These are phyloP conservation scores for Sporothrix phasma DNA, from an alignment of 2,329 filamentous ascomycete genomes.

Conservation along the genomic window DNA sequence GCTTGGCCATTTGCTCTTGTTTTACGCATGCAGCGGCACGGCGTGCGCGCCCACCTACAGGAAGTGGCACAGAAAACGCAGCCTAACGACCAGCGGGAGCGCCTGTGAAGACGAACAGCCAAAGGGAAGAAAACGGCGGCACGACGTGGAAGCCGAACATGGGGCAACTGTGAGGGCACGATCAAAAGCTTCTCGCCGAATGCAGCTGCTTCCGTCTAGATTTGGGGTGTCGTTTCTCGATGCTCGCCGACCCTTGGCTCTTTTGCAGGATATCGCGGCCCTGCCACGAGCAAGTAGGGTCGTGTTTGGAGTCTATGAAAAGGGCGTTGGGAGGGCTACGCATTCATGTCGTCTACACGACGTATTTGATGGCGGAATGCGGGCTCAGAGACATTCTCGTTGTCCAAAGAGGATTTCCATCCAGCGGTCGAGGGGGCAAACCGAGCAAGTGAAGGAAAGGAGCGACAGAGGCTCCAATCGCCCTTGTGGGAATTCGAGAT, in stretches of 20 bases:
- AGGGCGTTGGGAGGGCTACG: neutral
- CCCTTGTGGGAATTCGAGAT: constrained; percentile 1
- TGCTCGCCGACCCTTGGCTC: neutral
- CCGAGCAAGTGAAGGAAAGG: neutral
- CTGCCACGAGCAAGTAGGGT: neutral
- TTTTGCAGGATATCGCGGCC: neutral
- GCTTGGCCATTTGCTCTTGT: neutral
- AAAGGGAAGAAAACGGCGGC: neutral
- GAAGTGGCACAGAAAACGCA: neutral
- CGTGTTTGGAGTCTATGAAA: constrained; percentile 16
- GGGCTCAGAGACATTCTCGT: neutral
- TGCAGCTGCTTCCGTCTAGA: neutral
- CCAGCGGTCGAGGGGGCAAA: neutral
- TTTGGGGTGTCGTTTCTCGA: neutral
- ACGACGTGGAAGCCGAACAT: neutral
- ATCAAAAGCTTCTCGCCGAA: neutral
- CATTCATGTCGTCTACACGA: neutral
- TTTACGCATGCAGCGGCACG: neutral
- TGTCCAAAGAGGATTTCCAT: neutral
- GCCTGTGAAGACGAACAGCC: neutral
- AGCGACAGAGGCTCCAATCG: neutral
- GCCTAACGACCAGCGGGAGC: neutral
- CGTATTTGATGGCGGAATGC: neutral
- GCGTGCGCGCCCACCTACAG: neutral
- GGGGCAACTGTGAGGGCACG: neutral